Base-by-base conservation (phyloP, 768 basidiomycete genomes). In the Sistotremastrum niveocremeum region DNA sequence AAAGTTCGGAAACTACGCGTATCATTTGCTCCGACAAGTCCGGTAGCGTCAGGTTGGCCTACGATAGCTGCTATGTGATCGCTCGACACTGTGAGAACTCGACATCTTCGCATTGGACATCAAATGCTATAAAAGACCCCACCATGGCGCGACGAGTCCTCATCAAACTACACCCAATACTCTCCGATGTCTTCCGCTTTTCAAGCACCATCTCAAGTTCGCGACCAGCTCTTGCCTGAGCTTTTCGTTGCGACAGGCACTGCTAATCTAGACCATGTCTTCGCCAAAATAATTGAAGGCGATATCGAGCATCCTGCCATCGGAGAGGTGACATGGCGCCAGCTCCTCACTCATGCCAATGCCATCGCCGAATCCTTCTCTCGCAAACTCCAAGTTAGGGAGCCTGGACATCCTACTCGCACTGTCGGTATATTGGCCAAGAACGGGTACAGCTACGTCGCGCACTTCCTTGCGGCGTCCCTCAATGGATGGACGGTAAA, bases 401-500 rank as follows among this genome's bases (percentile, higher is more conserved):
- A 42, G 39, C 41, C 36, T 30, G 45, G 45, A 6, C 3, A 28
- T 7, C 41, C 45, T 12, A 6, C n/a, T 9, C 33, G 39, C 20
- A 40, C 41, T 28, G 45, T 39, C 8, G 45, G 12, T 5, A 44
- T 46, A 32, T 31, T 46, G 6, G 45, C 38, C 28, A 28, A 37
- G 11, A 10, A 46, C 12, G 45, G 45, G 7, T 46, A 46, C 32
- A 40, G 41, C 30, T 46, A 39, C 12, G 39, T 39, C 20, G 45
- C 41, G 5, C 39, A 46, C 32, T 7, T 46, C 10, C 34, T 46
- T 12, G 45, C 45, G 8, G 39, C 38, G 30, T n/a, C 34, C n/a
- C 37, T 46, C 34, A 46, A 46, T 46, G 41, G 45, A 46, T 46
- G 45, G 45, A 46, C 45, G 6, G 45, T 46, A 11, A 11, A 40